These are phyloP conservation scores for Yarrowia hollandica DNA, from an alignment of 805 yeast genomes.

Conservation along the genomic window DNA sequence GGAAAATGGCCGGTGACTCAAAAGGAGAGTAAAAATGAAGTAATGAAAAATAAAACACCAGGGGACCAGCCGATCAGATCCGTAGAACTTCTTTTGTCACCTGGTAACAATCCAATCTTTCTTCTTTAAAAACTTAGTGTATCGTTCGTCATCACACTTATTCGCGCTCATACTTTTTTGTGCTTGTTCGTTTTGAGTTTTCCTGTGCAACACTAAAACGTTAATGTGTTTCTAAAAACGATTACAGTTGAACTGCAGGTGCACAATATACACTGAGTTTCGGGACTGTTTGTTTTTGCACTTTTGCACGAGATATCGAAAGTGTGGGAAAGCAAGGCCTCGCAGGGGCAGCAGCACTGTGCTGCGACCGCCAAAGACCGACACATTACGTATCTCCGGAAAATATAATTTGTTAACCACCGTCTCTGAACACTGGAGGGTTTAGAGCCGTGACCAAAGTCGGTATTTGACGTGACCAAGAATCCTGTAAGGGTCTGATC, in stretches of 20 bases:
- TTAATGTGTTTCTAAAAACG: background rate
- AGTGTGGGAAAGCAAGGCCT: background rate
- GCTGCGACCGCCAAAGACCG: no score
- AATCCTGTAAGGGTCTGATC: constrained; percentile 3
- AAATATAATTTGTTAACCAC: background rate
- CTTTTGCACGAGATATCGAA: background rate
- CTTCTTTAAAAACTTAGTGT: background rate
- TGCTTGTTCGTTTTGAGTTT: background rate
- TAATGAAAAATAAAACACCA: background rate
- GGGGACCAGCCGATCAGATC: no score
- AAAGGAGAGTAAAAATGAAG: no score
- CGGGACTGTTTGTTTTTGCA: constrained; percentile 1
- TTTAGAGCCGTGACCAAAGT: background rate
- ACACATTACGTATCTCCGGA: background rate
- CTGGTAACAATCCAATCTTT: background rate
- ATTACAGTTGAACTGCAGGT: background rate
- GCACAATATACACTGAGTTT: constrained; percentile 12
- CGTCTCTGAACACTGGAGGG: background rate
- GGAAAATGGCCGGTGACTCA: no score
- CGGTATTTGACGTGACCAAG: background rate
- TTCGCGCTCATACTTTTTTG: constrained; percentile 8
- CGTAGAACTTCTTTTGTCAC: background rate
- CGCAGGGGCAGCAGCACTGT: background rate
- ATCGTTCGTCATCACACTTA: constrained; percentile 11
- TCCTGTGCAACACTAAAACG: background rate